Conservation (phyloP, 345 rosid genomes). For the Brassica rapa region DNA sequence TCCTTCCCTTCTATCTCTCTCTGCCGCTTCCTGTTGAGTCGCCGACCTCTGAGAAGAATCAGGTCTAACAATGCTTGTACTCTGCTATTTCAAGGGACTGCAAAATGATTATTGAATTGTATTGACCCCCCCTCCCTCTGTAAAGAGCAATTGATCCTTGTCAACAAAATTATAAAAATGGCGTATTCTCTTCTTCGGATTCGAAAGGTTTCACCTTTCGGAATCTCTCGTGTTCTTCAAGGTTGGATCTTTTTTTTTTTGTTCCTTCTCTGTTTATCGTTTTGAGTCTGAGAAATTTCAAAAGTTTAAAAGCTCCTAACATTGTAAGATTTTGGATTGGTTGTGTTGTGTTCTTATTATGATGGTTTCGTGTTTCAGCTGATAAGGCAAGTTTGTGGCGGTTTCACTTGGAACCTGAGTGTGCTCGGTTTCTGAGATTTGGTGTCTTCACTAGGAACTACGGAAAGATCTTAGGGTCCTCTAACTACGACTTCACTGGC, state of each 20-base stretch:
- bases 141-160: background rate
- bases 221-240: conserved; percentile 49
- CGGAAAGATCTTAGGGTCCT: conserved; percentile 35
- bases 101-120: conserved; percentile 5
- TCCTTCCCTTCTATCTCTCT: conserved; percentile 8
- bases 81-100: background rate
- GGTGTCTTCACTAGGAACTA: conserved; percentile 43
- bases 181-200: conserved; percentile 53
- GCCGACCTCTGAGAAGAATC: conserved; percentile 39
- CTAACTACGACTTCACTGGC: conserved; percentile 58
- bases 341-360: background rate
- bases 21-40: conserved; percentile 37
- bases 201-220: conserved; percentile 58
- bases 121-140: background rate
- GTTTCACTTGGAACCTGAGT: conserved; percentile 44
- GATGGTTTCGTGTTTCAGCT: conserved; percentile 35
- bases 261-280: background rate
- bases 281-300: background rate
- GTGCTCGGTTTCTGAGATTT: conserved; percentile 31
- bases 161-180: conserved; percentile 34
- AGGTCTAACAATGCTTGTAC: conserved; percentile 36
- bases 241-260: no score
- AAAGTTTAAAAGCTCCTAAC: background rate
- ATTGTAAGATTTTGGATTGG: conserved; percentile 13
- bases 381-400: conserved; percentile 43